These are phyloP conservation scores for Ceratobasidium sp. DNA, from an alignment of 1,284 basidiomycete species.

Conservation along the genomic window DNA sequence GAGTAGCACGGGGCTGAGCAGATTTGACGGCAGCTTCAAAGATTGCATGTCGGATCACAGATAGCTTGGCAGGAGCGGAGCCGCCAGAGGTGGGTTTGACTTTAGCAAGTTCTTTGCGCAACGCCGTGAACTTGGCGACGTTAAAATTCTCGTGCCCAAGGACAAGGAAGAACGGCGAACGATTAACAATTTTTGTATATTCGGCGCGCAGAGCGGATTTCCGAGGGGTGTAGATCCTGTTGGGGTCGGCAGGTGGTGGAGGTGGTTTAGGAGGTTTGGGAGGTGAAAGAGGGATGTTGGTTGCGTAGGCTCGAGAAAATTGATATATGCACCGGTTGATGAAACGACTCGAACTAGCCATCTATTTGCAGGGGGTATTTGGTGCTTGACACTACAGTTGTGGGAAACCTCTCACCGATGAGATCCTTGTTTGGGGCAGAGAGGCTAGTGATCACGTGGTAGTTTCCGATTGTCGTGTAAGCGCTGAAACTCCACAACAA, in stretches of 20 bases:
- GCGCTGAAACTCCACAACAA: too few species aligned
- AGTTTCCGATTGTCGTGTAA: too few species aligned
- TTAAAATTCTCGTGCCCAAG: conserved; percentile 79
- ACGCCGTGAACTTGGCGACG: conserved; percentile 70
- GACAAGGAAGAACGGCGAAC: conserved; percentile 69
- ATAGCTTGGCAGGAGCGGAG: conserved; percentile 59
- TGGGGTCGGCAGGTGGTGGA: conserved; percentile 35
- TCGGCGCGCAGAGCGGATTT: conserved; percentile 82
- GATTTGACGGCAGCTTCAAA: conserved; percentile 75
- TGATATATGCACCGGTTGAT: background rate
- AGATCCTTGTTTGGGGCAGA: too few species aligned
- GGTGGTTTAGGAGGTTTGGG: conserved; percentile 43
- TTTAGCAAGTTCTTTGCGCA: conserved; percentile 72
- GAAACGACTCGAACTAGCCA: background rate
- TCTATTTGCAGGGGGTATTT: background rate
- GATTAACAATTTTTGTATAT: conserved; percentile 75
- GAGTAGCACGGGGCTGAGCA: conserved; percentile 30
- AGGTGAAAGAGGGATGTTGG: conserved; percentile 15
- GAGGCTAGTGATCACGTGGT: too few species aligned
- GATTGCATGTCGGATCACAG: conserved; percentile 75
- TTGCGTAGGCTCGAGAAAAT: conserved; percentile 14
- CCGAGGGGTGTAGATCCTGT: conserved; percentile 74
- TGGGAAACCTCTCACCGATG: background rate
- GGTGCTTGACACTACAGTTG: too few species aligned
- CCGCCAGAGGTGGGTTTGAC: conserved; percentile 63